Evolutionary conservation across 1,139 yeast genomes (phyloP).

Genomic region (Meyerozyma guilliermondii): DNA sequence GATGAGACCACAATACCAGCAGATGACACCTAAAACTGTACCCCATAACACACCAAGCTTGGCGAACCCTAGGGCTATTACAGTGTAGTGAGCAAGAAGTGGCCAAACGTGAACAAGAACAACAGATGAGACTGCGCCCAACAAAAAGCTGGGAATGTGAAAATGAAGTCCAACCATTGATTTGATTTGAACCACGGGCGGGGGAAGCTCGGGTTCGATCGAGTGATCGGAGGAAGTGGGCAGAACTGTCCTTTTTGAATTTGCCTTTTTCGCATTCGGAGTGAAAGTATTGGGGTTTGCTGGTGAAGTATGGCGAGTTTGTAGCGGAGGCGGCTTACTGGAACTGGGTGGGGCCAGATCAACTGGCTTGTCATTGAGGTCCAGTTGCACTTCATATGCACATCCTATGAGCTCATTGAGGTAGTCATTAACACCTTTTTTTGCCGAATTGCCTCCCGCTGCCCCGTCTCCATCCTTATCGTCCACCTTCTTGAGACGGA

Average conservation of each 20-base stretch:
- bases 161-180: constrained; percentile 10
- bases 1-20: constrained; percentile 30
- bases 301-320: constrained; percentile 4
- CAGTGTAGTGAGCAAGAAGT: constrained; percentile 16
- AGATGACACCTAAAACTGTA: constrained; percentile 18
- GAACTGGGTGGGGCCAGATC: background rate
- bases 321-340: constrained; percentile 7
- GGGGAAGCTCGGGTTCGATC: background rate
- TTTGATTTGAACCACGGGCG: constrained; percentile 1
- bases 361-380: constrained; percentile 1
- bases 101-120: constrained; percentile 18
- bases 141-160: constrained; percentile 28
- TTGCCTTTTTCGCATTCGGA: background rate
- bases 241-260: background rate
- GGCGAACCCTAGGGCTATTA: constrained; percentile 15
- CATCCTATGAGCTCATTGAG: constrained; percentile 21
- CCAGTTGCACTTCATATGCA: constrained; percentile 5
- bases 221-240: background rate
- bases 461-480: constrained; percentile 6
- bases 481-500: constrained; percentile 29
- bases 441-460: background rate
- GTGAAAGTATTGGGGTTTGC: background rate
- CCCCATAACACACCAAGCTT: constrained; percentile 24
- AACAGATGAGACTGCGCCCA: constrained; percentile 25
- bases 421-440: constrained; percentile 19